phyloP scores from a whole-genome alignment of 139 green algal species.

The Monoraphidium neglectum region DNA sequence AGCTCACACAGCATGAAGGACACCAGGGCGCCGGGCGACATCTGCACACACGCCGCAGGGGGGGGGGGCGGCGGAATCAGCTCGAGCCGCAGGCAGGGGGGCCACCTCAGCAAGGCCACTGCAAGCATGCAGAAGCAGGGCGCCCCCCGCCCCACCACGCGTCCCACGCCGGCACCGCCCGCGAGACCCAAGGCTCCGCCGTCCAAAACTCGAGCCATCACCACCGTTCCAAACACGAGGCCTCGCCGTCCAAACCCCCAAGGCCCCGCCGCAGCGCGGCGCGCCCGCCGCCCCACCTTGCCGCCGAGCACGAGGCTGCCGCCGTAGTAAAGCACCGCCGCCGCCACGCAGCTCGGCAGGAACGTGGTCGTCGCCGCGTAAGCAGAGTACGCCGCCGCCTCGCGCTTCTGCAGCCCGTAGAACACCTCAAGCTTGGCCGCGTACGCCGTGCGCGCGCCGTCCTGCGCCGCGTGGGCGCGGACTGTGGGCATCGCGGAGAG shows the following conservation, averaged over 20 bases:
- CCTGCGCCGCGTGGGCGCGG: constrained; percentile 26
- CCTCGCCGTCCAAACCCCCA: too few relatives aligned
- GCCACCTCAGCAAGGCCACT: background rate
- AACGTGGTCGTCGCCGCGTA: constrained; percentile 77
- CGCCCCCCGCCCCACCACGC: too few relatives aligned
- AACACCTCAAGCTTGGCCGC: constrained; percentile 50
- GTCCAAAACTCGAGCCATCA: too few relatives aligned
- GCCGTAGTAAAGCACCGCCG: constrained; percentile 62
- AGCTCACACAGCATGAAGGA: constrained; percentile 89
- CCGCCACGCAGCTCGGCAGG: constrained; percentile 63
- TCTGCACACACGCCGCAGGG: constrained; percentile 22
- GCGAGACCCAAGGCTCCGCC: too few relatives aligned
- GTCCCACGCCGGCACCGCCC: too few relatives aligned
- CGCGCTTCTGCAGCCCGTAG: constrained; percentile 25
- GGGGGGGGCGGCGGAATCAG: background rate
- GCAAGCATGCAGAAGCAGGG: background rate
- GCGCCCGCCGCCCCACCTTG: too few relatives aligned
- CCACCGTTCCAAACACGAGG: too few relatives aligned
- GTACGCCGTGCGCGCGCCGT: constrained; percentile 60
- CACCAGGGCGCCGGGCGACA: constrained; percentile 59
- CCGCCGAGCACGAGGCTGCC: constrained; percentile 15
- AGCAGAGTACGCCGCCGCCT: constrained; percentile 56
- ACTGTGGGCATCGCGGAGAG: constrained; percentile 67
- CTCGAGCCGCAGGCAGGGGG: background rate
- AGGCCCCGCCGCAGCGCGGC: too few relatives aligned